A percentile compares a stretch with the other conserved stretches of the same genome.
Evolutionary conservation across 495 filamentous ascomycete genomes (phyloP).

Genomic region (Penicillium lividum): DNA sequence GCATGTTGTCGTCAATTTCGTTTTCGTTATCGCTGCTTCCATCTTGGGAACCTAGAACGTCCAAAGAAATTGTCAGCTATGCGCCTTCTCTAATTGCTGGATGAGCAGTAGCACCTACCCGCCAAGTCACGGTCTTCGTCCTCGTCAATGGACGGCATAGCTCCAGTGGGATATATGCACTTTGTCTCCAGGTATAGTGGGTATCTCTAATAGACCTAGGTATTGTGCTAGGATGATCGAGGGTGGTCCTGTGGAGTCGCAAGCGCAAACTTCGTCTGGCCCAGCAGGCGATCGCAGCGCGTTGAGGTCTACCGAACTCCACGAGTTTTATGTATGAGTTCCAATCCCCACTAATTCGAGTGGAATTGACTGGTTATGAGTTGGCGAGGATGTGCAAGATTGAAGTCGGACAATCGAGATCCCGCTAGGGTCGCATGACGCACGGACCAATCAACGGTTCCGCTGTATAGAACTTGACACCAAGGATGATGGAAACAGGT

Average conservation of each 20-base stretch:
- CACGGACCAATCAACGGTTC: neutral
- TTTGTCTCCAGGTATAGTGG: neutral
- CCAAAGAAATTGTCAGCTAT: constrained; percentile 14
- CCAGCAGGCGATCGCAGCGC: neutral
- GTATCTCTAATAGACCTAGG: neutral
- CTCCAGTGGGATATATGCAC: neutral
- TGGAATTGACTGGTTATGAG: neutral
- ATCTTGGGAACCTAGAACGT: constrained; percentile 53
- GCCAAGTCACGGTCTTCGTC: constrained; percentile 59
- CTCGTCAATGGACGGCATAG: constrained; percentile 40
- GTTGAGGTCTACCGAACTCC: neutral
- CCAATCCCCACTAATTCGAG: neutral
- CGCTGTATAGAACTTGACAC: neutral
- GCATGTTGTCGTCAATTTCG: constrained; percentile 67
- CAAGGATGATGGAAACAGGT: no score
- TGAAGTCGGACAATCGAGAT: neutral
- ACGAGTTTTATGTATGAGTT: neutral
- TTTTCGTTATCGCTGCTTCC: constrained; percentile 74
- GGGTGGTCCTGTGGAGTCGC: neutral
- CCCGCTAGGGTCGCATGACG: neutral
- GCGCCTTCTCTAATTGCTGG: neutral
- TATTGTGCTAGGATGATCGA: neutral
- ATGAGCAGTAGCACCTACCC: constrained; percentile 35
- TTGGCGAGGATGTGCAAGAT: neutral
- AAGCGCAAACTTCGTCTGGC: neutral